Evolutionary conservation across 2,329 filamentous ascomycete genomes (phyloP).

Genomic region (Cladorrhinum sp.): DNA sequence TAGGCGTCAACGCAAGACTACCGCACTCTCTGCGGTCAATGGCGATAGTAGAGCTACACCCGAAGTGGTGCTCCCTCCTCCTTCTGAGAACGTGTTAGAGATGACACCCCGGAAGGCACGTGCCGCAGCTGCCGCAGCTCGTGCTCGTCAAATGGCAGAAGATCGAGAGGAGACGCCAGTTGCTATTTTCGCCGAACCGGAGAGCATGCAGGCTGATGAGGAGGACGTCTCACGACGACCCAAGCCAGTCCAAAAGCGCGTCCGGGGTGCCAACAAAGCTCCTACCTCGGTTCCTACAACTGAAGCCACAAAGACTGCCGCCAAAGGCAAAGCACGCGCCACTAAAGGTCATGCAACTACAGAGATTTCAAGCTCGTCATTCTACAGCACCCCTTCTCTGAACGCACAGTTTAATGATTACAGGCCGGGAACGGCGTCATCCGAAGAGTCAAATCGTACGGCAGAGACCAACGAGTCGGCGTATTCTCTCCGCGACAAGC

Average conservation of each 20-base stretch:
- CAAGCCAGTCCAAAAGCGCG: constrained; percentile 24
- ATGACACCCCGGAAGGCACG: constrained; percentile 22
- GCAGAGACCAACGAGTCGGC: constrained; percentile 49
- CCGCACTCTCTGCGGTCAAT: constrained; percentile 3
- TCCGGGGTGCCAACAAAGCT: constrained; percentile 18
- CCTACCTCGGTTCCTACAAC: constrained; percentile 13
- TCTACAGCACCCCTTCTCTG: constrained; percentile 28
- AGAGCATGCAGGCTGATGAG: constrained; percentile 20
- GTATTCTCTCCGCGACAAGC: constrained; percentile 54
- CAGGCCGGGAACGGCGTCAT: constrained; percentile 52
- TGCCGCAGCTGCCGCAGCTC: constrained; percentile 15
- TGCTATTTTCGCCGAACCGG: constrained; percentile 8
- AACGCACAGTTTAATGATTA: constrained; percentile 36
- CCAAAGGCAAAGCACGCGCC: constrained; percentile 23
- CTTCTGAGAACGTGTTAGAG: constrained; percentile 14
- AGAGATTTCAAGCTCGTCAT: constrained; percentile 28
- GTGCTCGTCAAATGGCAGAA: constrained; percentile 13
- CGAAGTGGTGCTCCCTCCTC: background rate
- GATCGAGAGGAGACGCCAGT: constrained; percentile 16
- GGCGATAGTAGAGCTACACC: constrained; percentile 16
- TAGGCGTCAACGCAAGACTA: constrained; percentile 19
- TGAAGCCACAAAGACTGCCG: constrained; percentile 10
- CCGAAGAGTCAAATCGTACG: constrained; percentile 35
- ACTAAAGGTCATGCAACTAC: constrained; percentile 12
- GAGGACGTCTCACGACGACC: constrained; percentile 16